Percentiles rank a stretch among this genome's conserved stretches.
These are phyloP conservation scores for Echinochloa phyllopogon DNA, from an alignment of 176 grass and related monocot species.

Conservation along the genomic window DNA sequence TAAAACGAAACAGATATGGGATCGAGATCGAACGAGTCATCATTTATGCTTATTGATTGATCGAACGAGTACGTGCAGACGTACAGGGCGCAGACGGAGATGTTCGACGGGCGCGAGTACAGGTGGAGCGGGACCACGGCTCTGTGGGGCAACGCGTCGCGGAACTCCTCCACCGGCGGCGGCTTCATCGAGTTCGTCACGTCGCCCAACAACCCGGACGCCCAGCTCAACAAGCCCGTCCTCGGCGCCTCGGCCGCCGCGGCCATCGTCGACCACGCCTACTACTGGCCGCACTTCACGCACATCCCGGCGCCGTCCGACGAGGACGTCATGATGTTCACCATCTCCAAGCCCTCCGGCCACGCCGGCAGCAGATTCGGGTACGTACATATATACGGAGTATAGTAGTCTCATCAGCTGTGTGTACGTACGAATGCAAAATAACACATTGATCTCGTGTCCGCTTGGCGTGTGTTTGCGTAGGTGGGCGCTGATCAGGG, in stretches of 20 bases:
- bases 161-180: constrained; percentile 3
- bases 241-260: constrained; percentile 44
- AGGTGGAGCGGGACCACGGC: constrained; percentile 56
- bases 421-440: no score
- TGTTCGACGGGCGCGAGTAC: constrained; percentile 62
- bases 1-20: no score
- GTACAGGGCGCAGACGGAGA: constrained; percentile 30
- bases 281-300: constrained; percentile 83
- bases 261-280: constrained; percentile 72
- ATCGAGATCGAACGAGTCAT: no score
- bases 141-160: constrained; percentile 42
- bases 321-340: constrained; percentile 80
- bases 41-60: neutral
- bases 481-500: constrained; percentile 88
- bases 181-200: constrained; percentile 79
- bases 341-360: constrained; percentile 68
- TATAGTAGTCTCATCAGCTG: no score
- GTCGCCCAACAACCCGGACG: constrained; percentile 80
- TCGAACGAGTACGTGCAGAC: constrained; percentile 20
- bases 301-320: constrained; percentile 59
- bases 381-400: constrained; percentile 6
- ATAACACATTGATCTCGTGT: neutral
- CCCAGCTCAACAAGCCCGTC: constrained; percentile 41
- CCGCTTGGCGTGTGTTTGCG: neutral
- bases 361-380: constrained; percentile 83